These are phyloP conservation scores for Auricularia auricula-judae DNA, from an alignment of 768 basidiomycete species.

Conservation along the genomic window DNA sequence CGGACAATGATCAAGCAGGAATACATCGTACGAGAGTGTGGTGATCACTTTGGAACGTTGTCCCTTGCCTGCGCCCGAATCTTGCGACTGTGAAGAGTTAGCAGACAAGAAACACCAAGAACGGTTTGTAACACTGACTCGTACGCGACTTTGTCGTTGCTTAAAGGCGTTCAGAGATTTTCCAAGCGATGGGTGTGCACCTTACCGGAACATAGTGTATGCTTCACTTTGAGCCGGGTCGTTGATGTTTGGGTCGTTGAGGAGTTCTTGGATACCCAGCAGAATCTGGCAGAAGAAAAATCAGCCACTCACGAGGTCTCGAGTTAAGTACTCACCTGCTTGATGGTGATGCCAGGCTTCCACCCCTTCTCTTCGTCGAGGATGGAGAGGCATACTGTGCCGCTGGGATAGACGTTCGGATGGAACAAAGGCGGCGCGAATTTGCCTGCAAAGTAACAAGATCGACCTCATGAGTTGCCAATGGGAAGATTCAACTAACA, in stretches of 20 bases:
- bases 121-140: conserved; percentile 44
- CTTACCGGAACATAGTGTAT: conserved; percentile 97
- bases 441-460: conserved; percentile 54
- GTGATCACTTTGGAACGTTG: conserved; percentile 67
- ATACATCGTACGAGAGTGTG: not conserved
- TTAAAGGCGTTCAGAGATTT: conserved; percentile 20
- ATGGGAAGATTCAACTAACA: conserved; percentile 35
- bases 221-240: conserved; percentile 99
- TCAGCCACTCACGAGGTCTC: not conserved
- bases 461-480: conserved; percentile 5
- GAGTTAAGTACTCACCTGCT: conserved; percentile 51
- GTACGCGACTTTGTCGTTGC: conserved; percentile 90
- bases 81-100: conserved; percentile 41
- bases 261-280: conserved; percentile 88
- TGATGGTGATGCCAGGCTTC: conserved; percentile 99
- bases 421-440: conserved; percentile 93
- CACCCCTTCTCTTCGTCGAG: conserved; percentile 97
- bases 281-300: conserved; percentile 51
- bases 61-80: conserved; percentile 83
- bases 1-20: not conserved
- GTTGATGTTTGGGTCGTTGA: conserved; percentile 91
- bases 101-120: not conserved
- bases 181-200: conserved; percentile 8
- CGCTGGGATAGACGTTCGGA: conserved; percentile 97
- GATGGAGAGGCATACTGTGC: conserved; percentile 95